Evolutionary conservation across 768 basidiomycete species (phyloP).

Genomic region (Boletus patriciae): DNA sequence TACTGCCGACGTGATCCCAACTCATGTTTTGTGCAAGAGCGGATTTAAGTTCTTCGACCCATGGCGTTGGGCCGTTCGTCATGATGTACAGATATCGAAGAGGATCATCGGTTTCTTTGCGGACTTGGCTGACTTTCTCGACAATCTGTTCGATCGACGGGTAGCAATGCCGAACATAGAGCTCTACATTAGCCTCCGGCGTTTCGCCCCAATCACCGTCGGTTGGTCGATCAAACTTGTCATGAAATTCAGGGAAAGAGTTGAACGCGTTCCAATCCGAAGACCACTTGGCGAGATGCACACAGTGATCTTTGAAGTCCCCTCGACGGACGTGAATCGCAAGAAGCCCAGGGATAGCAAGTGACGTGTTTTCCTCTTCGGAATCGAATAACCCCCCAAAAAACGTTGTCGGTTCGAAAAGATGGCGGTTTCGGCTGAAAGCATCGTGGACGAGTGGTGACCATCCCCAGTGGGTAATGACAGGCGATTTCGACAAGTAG

Average conservation of each 20-base stretch:
- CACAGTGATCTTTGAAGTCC: constrained; percentile 49
- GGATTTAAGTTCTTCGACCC: constrained; percentile 42
- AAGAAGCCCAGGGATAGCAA: constrained; percentile 41
- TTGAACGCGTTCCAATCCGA: constrained; percentile 48
- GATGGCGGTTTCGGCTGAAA: constrained; percentile 30
- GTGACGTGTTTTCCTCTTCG: constrained; percentile 1
- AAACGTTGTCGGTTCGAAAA: constrained; percentile 17
- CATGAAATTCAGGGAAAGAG: constrained; percentile 41
- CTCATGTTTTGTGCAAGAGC: constrained; percentile 31
- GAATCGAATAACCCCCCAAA: neutral
- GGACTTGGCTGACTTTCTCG: constrained; percentile 37
- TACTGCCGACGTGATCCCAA: constrained; percentile 46
- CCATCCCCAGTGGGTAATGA: constrained; percentile 39
- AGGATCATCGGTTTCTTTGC: constrained; percentile 17
- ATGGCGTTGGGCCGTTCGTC: constrained; percentile 45
- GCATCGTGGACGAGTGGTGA: constrained; percentile 37
- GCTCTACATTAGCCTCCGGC: constrained; percentile 19
- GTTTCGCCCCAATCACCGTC: constrained; percentile 19
- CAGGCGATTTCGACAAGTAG: constrained; percentile 33
- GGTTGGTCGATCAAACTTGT: constrained; percentile 36
- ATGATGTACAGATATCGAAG: constrained; percentile 46
- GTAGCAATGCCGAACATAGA: constrained; percentile 42
- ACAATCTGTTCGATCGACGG: constrained; percentile 47
- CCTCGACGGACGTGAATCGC: constrained; percentile 54
- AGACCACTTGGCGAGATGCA: constrained; percentile 35